Conservation (phyloP, 1,284 basidiomycete species). For the Trichosporon sp. region DNA sequence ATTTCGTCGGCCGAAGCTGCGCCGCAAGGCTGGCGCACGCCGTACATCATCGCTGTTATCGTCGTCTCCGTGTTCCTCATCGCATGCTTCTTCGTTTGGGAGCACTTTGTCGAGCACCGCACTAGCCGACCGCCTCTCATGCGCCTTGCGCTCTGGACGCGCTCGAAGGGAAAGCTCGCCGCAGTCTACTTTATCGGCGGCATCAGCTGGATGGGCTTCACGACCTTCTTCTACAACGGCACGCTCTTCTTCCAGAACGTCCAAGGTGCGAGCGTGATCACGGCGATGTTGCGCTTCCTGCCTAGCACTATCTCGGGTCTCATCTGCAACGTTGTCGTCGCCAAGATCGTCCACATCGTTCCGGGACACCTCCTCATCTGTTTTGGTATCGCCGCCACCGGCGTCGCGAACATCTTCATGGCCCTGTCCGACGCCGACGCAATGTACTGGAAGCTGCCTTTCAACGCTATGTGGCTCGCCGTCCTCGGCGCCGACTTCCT, state of each 20-base stretch:
- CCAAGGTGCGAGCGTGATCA: slow-evolving; percentile 47
- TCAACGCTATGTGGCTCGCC: slow-evolving; percentile 65
- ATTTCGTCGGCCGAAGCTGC: slow-evolving; percentile 68
- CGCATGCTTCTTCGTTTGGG: slow-evolving; percentile 62
- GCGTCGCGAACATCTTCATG: slow-evolving; percentile 62
- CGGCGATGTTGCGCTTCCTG: slow-evolving; percentile 68
- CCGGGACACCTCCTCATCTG: slow-evolving; percentile 51
- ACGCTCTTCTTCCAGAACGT: slow-evolving; percentile 42
- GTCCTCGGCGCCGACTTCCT: slow-evolving; percentile 77
- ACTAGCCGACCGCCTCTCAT: slow-evolving; percentile 60
- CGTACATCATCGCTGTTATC: slow-evolving; percentile 57
- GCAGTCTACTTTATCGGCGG: slow-evolving; percentile 64
- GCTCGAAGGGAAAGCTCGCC: slow-evolving; percentile 61
- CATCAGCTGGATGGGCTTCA: slow-evolving; percentile 63
- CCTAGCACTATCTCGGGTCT: slow-evolving; percentile 69
- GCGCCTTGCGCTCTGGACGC: slow-evolving; percentile 62
- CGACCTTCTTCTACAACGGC: slow-evolving; percentile 33
- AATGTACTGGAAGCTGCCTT: slow-evolving; percentile 72
- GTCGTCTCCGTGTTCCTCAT: slow-evolving; percentile 60
- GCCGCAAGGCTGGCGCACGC: slow-evolving; percentile 64
- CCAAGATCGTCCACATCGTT: slow-evolving; percentile 30
- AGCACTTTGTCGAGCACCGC: slow-evolving; percentile 54
- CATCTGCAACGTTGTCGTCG: slow-evolving; percentile 57
- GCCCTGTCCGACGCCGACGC: slow-evolving; percentile 60
- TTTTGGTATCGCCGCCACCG: slow-evolving; percentile 56